Percentiles rank a stretch among this genome's conserved stretches.
These are phyloP conservation scores for Tubosaeta sp. DNA, from an alignment of 768 basidiomycete species.

Conservation along the genomic window DNA sequence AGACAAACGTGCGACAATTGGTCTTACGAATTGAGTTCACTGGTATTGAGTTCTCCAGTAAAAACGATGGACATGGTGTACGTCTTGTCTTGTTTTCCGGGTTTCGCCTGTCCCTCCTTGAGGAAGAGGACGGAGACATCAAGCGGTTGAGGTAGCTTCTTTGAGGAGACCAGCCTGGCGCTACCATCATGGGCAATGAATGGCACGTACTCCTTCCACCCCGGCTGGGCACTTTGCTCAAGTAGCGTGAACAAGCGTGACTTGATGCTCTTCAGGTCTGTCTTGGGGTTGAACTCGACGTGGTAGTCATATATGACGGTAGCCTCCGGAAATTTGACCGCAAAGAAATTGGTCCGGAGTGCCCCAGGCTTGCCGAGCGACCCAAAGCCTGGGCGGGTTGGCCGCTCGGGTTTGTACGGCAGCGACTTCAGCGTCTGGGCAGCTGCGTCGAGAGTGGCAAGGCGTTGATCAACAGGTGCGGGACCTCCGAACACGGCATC, in stretches of 20 bases:
- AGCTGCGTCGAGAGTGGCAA: conserved; percentile 20
- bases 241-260: conserved; percentile 41
- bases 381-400: conserved; percentile 46
- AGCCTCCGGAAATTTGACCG: conserved; percentile 36
- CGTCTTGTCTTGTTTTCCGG: conserved; percentile 27
- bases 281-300: conserved; percentile 34
- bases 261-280: conserved; percentile 35
- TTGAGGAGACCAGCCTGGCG: conserved; percentile 40
- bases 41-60: conserved; percentile 27
- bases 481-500: conserved; percentile 28
- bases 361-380: conserved; percentile 35
- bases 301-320: conserved; percentile 44
- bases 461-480: conserved; percentile 32
- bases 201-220: conserved; percentile 35
- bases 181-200: conserved; percentile 40
- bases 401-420: conserved; percentile 33
- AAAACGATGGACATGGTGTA: conserved; percentile 38
- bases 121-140: conserved; percentile 30
- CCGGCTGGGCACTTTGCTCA: conserved; percentile 32
- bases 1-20: not conserved
- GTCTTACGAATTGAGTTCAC: conserved; percentile 33
- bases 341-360: conserved; percentile 50
- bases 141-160: conserved; percentile 36
- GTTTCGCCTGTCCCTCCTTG: conserved; percentile 38
- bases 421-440: conserved; percentile 29